phyloP scores from a whole-genome alignment of 2,329 filamentous ascomycete species.

The Aaosphaeria arxii region DNA sequence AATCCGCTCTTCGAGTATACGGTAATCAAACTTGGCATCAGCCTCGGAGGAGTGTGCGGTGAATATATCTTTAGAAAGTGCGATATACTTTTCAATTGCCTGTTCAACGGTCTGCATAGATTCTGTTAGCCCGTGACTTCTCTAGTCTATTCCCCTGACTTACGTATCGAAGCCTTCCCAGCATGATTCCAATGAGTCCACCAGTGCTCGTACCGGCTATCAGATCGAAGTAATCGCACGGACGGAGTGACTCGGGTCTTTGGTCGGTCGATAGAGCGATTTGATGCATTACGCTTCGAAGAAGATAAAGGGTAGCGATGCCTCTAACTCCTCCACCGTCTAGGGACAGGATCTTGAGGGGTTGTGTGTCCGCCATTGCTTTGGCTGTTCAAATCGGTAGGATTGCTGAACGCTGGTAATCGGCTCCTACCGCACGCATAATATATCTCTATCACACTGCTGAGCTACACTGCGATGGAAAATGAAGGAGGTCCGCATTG shows the following conservation, averaged over 20 bases:
- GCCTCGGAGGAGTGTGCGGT: not conserved
- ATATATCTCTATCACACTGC: no score
- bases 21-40: not conserved
- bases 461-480: no score
- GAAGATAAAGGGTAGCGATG: not conserved
- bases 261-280: not conserved
- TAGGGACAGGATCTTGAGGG: not conserved
- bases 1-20: not conserved
- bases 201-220: conserved; percentile 10
- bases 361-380: no score
- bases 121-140: not conserved
- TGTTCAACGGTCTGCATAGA: not conserved
- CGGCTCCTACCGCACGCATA: no score
- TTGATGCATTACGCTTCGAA: not conserved
- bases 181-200: conserved; percentile 4
- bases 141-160: not conserved
- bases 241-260: not conserved
- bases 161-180: not conserved
- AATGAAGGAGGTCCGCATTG: no score
- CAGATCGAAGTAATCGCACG: conserved; percentile 2
- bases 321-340: not conserved
- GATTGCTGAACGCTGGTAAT: no score
- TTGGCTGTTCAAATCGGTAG: no score
- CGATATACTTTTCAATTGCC: not conserved
- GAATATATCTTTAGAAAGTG: not conserved